Conservation (phyloP, 768 basidiomycete species). For the Exidia glandulosa region DNA sequence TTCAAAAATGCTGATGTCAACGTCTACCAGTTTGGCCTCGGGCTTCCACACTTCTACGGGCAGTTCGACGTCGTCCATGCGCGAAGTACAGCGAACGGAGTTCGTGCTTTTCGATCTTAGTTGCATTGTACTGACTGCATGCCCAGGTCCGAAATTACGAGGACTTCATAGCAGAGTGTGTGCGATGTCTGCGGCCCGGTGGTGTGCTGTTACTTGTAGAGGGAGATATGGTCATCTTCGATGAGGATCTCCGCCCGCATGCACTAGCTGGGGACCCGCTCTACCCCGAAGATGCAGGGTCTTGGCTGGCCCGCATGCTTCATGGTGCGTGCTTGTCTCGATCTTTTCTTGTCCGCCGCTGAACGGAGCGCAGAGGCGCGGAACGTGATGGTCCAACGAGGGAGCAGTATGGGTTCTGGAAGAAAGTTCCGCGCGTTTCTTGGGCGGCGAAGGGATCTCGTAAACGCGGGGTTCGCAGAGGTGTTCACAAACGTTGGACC, state of each 20-base stretch:
- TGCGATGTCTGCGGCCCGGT: constrained; percentile 17
- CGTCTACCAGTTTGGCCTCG: constrained; percentile 18
- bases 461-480: constrained; percentile 20
- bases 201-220: constrained; percentile 21
- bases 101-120: constrained; percentile 8
- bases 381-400: neutral
- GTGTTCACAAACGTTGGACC: constrained; percentile 21
- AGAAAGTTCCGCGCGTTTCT: constrained; percentile 12
- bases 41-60: constrained; percentile 20
- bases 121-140: neutral
- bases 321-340: constrained; percentile 15
- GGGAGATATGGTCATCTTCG: constrained; percentile 22
- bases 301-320: constrained; percentile 19
- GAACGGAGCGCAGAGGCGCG: constrained; percentile 17
- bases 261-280: constrained; percentile 9
- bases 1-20: constrained; percentile 1
- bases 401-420: neutral
- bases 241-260: constrained; percentile 16
- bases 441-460: constrained; percentile 15
- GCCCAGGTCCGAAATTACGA: constrained; percentile 21
- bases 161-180: constrained; percentile 16
- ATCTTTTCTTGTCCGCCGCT: too few relatives aligned
- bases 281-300: constrained; percentile 10
- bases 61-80: constrained; percentile 23
- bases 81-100: constrained; percentile 19